Evolutionary conservation across 805 yeast genomes (phyloP), one percentile per base, ranked within the genome.

Genomic region (Spathaspora gorwiae): DNA sequence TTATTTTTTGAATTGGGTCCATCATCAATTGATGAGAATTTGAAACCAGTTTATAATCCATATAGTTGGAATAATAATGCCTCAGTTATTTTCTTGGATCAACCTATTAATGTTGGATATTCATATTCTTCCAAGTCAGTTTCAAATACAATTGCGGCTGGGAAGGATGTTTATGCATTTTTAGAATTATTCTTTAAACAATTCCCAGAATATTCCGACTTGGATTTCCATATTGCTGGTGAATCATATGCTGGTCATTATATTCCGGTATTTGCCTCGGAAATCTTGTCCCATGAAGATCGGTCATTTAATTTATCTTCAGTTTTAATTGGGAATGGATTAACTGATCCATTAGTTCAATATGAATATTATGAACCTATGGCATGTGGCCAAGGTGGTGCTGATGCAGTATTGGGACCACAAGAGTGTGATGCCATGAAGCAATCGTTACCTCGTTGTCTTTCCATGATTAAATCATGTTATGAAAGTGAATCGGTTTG

Each of bases 361-460:
- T 83, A 84, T 59, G 77, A 78, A 47, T 81, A 82, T 64, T 90
- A 88, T 61, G 80, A 84, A 64, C 95, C 95, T 52, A 90, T 92
- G 97, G 95, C 95, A 4, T 92, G 98, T 66, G 94, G 96, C 44
- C 62, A 76, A 53, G 95, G 96, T 52, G 97, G 96, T 6, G 81
- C 81, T 57, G 83, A 83, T 14, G 72, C 90, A 13, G 89, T 89
- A 2, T 71, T 89, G 51, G 70, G 78, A 13, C 82, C 81, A n/a
- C 81, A 78, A 44, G 80, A 79, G 50, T 88, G 96, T 69, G 75
- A 76, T 30, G 66, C 71, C 39, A 85, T 87, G 90, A 59, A 68
- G 30, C 70, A 66, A 26, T 68, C 76, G n/a, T 68, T 81, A 43
- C 84, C 87, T 40, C 81, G 92, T 62, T 92, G 99, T 73, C 71